These are phyloP conservation scores for Pholiota molesta DNA, from an alignment of 768 basidiomycete genomes.

Conservation along the genomic window DNA sequence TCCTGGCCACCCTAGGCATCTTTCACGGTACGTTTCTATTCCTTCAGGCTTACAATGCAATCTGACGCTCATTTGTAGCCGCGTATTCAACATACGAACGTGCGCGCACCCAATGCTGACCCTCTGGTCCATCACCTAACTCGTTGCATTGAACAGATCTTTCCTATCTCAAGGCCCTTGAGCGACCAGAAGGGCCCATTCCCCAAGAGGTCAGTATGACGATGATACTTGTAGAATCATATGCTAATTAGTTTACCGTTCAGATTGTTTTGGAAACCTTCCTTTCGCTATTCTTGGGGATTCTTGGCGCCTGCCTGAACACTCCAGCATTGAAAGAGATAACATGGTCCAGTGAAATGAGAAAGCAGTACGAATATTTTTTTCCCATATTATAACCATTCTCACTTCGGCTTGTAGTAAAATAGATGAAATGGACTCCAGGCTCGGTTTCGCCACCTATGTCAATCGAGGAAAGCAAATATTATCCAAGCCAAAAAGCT, in stretches of 20 bases:
- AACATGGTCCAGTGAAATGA: slow-evolving; percentile 91
- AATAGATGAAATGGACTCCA: slow-evolving; percentile 78
- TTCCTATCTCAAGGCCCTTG: slow-evolving; percentile 76
- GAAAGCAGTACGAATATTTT: slow-evolving; percentile 57
- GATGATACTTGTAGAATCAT: background rate
- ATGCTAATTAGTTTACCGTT: background rate
- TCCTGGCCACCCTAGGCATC: slow-evolving; percentile 47
- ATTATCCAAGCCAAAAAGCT: slow-evolving; percentile 24
- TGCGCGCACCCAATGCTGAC: slow-evolving; percentile 34
- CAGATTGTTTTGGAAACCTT: slow-evolving; percentile 75
- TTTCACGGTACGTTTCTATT: slow-evolving; percentile 52
- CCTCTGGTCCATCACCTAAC: slow-evolving; percentile 4
- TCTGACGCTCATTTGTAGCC: slow-evolving; percentile 41
- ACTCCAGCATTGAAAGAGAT: slow-evolving; percentile 76
- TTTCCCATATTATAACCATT: background rate
- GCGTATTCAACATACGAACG: slow-evolving; percentile 84
- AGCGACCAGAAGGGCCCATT: slow-evolving; percentile 65
- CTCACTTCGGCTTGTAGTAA: slow-evolving; percentile 44
- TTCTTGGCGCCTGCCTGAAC: slow-evolving; percentile 72
- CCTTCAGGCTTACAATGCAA: slow-evolving; percentile 3
- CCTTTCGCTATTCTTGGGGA: slow-evolving; percentile 65
- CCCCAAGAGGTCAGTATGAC: slow-evolving; percentile 57
- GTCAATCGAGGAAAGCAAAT: slow-evolving; percentile 59
- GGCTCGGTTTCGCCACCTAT: slow-evolving; percentile 63
- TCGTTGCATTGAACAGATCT: slow-evolving; percentile 54